These are phyloP conservation scores for Prunus campanulata DNA, from an alignment of 306 rosid genomes.

Conservation along the genomic window DNA sequence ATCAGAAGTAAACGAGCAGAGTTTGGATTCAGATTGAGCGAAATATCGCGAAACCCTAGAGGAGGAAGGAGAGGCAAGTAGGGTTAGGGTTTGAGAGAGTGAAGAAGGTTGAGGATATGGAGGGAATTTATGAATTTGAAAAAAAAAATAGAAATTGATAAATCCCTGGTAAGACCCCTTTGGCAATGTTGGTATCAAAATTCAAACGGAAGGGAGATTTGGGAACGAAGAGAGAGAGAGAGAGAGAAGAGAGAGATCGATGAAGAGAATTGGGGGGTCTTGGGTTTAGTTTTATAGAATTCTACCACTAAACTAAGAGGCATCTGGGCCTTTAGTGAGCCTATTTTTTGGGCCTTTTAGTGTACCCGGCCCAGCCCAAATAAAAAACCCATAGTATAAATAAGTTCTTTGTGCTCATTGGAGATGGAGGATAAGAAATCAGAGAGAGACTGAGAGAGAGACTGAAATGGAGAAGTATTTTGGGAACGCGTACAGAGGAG, in stretches of 20 bases:
- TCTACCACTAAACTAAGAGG: neutral
- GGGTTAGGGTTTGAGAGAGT: constrained; percentile 22
- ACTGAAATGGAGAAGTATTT: constrained; percentile 83
- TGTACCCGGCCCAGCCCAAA: neutral
- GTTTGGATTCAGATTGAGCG: neutral
- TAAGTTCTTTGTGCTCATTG: neutral
- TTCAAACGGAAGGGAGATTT: constrained; percentile 10
- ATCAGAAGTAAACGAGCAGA: neutral
- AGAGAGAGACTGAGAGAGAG: neutral
- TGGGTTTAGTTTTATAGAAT: constrained; percentile 33
- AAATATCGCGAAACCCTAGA: neutral
- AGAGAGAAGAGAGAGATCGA: neutral
- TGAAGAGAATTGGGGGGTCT: neutral
- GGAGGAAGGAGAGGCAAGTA: neutral
- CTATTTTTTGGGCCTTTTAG: neutral
- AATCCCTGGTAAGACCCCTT: constrained; percentile 29
- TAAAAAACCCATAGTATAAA: neutral
- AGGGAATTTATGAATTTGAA: constrained; percentile 23
- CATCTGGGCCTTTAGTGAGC: neutral
- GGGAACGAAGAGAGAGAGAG: neutral
- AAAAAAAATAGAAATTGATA: neutral
- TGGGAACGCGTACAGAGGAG: constrained; percentile 88
- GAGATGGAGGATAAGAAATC: constrained; percentile 3
- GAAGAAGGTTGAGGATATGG: constrained; percentile 7
- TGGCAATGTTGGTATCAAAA: constrained; percentile 4